Evolutionary conservation across 768 basidiomycete genomes (phyloP).

Genomic region (Hericium alpestre): DNA sequence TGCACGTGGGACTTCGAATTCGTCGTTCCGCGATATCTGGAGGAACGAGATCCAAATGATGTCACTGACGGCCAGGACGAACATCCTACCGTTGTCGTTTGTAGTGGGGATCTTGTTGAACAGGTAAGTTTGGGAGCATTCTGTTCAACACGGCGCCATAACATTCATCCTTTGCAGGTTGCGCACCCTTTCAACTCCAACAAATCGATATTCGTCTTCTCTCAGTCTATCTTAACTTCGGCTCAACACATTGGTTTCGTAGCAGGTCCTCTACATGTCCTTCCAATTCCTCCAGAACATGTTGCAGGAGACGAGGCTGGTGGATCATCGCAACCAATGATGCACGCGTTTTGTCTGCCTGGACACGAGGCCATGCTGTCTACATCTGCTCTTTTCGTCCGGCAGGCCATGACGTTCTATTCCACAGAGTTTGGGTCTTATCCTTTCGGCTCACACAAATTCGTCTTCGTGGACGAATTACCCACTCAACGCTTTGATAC

Average conservation of each 20-base stretch:
- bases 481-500: slow-evolving; percentile 74
- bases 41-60: slow-evolving; percentile 41
- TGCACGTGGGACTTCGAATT: slow-evolving; percentile 99
- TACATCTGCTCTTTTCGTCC: slow-evolving; percentile 64
- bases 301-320: slow-evolving; percentile 49
- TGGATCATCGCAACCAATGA: slow-evolving; percentile 55
- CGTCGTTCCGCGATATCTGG: slow-evolving; percentile 76
- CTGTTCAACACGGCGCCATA: slow-evolving; percentile 2
- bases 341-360: slow-evolving; percentile 89
- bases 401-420: slow-evolving; percentile 88
- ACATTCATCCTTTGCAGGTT: slow-evolving; percentile 38
- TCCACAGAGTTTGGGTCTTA: slow-evolving; percentile 90
- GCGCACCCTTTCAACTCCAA: slow-evolving; percentile 88
- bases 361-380: slow-evolving; percentile 69
- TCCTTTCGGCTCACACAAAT: slow-evolving; percentile 89
- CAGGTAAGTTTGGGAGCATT: slow-evolving; percentile 43
- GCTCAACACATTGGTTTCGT: slow-evolving; percentile 97
- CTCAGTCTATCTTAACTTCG: slow-evolving; percentile 76
- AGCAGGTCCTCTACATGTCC: slow-evolving; percentile 85
- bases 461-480: slow-evolving; percentile 88
- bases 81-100: slow-evolving; percentile 77
- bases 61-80: slow-evolving; percentile 46
- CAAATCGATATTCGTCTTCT: slow-evolving; percentile 91
- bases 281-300: slow-evolving; percentile 55
- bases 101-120: slow-evolving; percentile 91